Base-by-base conservation (phyloP, 2,329 filamentous ascomycete genomes). In the Capronia coronata region DNA sequence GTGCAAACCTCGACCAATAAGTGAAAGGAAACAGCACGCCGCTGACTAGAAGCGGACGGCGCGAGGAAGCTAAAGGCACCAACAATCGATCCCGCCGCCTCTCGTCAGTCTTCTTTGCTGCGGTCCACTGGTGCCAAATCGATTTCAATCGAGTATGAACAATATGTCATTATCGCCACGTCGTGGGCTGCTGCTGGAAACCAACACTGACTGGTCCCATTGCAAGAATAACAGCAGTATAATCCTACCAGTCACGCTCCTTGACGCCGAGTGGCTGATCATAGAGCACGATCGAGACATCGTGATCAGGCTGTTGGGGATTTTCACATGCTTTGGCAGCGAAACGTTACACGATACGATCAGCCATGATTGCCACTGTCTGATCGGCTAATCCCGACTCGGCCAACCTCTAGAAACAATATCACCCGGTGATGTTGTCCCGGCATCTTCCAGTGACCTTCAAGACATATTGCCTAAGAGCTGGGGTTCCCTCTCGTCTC, bases 301-400 rank as follows among this genome's bases (percentile, higher is more conserved):
- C 30, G 6, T 34, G 41, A 25, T 45, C 19, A 35, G 29, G 7
- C 29, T 49, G 19, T 27, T 25, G 38, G 38, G 43, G 38, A 52
- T 48, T 30, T 52, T 52, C 49, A 52, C 49, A 52, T 52, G 49
- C 48, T 50, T 41, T 38, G 38, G 14, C 38, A 29, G 37, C 29
- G 25, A 52, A 52, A 52, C 40, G 35, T 41, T 45, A 29, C 18
- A 13, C 32, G 19, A n/a, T n/a, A 41, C 39, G 49, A 52, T 52
- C 49, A 30, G 10, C 45, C 32, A n/a, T n/a, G 49, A 48, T 48
- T 34, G 32, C 40, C 45, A 37, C n/a, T n/a, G 9, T n/a, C 13
- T n/a, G 29, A 8, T 19, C 14, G 14, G 34, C 10, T 32, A 35
- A 46, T 41, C 38, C 38, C n/a, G 14, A 14, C 19, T 9, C 5